phyloP scores from a whole-genome alignment of 768 basidiomycete species.

The Mrakia frigida region DNA sequence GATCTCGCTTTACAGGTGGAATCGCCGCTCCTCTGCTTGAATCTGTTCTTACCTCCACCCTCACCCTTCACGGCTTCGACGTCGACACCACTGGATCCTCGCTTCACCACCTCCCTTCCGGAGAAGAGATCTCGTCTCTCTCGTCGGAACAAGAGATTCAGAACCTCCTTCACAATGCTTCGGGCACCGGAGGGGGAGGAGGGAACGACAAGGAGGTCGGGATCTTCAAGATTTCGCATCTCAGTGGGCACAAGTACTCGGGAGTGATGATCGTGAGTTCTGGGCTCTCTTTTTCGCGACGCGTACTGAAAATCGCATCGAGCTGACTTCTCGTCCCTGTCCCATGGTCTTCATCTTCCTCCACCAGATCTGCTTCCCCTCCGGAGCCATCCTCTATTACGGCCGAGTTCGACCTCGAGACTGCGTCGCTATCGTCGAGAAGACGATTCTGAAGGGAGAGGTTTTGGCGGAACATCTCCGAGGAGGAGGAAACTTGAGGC shows the following conservation, averaged over 20 bases:
- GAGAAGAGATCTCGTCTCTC: background rate
- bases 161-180: background rate
- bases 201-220: slow-evolving; percentile 59
- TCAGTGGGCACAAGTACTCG: slow-evolving; percentile 70
- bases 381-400: slow-evolving; percentile 84
- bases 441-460: slow-evolving; percentile 84
- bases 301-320: background rate
- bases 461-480: slow-evolving; percentile 78
- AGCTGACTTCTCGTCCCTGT: background rate
- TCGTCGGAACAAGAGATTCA: background rate
- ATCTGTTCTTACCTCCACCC: slow-evolving; percentile 48
- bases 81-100: slow-evolving; percentile 37
- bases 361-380: slow-evolving; percentile 72
- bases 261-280: slow-evolving; percentile 15
- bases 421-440: slow-evolving; percentile 54
- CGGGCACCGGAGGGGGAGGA: slow-evolving; percentile 37
- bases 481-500: slow-evolving; percentile 68
- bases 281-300: background rate
- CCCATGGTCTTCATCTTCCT: background rate
- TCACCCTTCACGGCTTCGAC: slow-evolving; percentile 45
- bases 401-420: slow-evolving; percentile 88
- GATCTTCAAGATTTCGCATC: slow-evolving; percentile 79
- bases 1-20: slow-evolving; percentile 39
- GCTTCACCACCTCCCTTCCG: slow-evolving; percentile 42
- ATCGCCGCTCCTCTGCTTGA: slow-evolving; percentile 64